A percentile compares a stretch with the other conserved stretches of the same genome.
Conservation (phyloP, 331 rosid genomes). For the Rosa hybrid region DNA sequence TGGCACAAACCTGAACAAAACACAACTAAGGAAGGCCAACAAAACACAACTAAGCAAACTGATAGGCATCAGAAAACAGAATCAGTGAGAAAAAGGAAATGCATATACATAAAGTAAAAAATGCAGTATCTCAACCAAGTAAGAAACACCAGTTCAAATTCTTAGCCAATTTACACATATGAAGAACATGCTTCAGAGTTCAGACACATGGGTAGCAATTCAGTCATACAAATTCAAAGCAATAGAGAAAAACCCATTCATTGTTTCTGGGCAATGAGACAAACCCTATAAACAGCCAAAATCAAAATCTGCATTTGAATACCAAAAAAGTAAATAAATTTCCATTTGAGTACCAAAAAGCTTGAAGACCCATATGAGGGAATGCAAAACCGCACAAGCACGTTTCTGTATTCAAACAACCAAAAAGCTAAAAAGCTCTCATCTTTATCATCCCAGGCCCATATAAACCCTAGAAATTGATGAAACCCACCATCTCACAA, state of each 20-base stretch:
- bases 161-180: background rate
- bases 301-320: background rate
- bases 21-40: background rate
- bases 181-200: background rate
- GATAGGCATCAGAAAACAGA: background rate
- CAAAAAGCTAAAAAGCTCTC: background rate
- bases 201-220: background rate
- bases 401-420: background rate
- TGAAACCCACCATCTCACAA: background rate
- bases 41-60: background rate
- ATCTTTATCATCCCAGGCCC: background rate
- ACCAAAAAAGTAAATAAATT: background rate
- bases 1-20: background rate
- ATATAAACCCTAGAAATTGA: background rate
- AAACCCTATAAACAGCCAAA: background rate
- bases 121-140: background rate
- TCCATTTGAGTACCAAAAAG: background rate
- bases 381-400: conserved; percentile 2
- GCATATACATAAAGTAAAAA: background rate
- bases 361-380: background rate
- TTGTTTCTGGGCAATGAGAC: background rate
- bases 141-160: background rate
- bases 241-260: background rate
- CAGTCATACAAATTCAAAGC: background rate
- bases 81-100: background rate